These are phyloP conservation scores for Quercus parvula DNA, from an alignment of 306 rosid species.

Conservation along the genomic window DNA sequence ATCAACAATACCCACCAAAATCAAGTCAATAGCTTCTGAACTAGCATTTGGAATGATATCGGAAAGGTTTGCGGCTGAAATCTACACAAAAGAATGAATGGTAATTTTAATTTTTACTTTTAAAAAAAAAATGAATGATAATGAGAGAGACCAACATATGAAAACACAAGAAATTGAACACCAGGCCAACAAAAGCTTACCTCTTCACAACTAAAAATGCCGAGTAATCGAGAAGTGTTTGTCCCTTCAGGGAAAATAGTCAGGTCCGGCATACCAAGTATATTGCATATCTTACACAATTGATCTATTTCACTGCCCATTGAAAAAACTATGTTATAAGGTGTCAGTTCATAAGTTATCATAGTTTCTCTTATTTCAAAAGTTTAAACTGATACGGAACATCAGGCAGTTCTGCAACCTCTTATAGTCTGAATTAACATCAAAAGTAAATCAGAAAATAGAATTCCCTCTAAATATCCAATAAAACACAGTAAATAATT, in stretches of 20 bases:
- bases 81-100: constrained; percentile 35
- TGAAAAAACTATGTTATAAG: constrained; percentile 22
- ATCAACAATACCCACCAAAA: constrained; percentile 45
- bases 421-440: background rate
- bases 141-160: background rate
- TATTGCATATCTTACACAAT: constrained; percentile 64
- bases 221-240: constrained; percentile 47
- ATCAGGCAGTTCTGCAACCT: background rate
- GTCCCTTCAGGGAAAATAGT: constrained; percentile 52
- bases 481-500: background rate
- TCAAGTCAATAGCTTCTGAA: constrained; percentile 77
- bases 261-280: constrained; percentile 74
- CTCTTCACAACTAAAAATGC: constrained; percentile 50
- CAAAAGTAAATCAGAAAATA: background rate
- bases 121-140: background rate
- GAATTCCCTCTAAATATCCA: background rate
- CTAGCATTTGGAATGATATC: constrained; percentile 75
- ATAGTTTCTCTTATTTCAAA: background rate
- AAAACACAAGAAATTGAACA: background rate
- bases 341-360: background rate
- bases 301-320: constrained; percentile 82
- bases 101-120: background rate
- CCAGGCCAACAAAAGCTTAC: constrained; percentile 33
- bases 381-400: background rate
- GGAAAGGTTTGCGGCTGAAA: constrained; percentile 60